A percentile compares a stretch with the other conserved stretches of the same genome.
phyloP scores from a whole-genome alignment of 1,284 basidiomycete genomes.

The Heterobasidion occidentale region DNA sequence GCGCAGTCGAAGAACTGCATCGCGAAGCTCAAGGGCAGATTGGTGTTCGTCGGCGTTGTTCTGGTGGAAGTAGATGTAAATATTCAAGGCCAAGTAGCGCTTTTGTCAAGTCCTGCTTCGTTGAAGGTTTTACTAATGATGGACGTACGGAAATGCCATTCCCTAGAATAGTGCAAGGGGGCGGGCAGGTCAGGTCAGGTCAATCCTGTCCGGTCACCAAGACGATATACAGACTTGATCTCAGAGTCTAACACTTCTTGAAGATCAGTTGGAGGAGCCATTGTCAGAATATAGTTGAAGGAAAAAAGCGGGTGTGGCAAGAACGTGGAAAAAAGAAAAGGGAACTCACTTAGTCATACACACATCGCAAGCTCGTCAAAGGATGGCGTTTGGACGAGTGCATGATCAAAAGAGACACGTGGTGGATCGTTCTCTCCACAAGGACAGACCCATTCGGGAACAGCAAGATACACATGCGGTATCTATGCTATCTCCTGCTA shows the following conservation, averaged over 20 bases:
- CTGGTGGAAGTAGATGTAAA: slow-evolving; percentile 63
- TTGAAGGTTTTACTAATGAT: too few species aligned
- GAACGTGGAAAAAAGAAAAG: too few species aligned
- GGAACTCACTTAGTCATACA: too few species aligned
- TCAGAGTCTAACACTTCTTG: slow-evolving; percentile 54
- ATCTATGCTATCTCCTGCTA: too few species aligned
- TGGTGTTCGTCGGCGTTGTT: slow-evolving; percentile 52
- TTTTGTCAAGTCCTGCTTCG: too few species aligned
- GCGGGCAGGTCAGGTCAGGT: background rate
- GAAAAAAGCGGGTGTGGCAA: too few species aligned
- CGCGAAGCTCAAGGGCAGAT: slow-evolving; percentile 57
- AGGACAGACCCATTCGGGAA: too few species aligned
- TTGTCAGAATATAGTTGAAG: background rate
- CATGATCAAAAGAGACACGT: too few species aligned
- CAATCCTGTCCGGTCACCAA: background rate
- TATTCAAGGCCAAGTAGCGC: background rate
- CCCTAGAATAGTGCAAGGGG: slow-evolving; percentile 29
- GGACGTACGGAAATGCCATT: slow-evolving; percentile 68
- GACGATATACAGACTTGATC: slow-evolving; percentile 43
- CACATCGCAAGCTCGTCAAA: too few species aligned
- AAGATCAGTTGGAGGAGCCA: slow-evolving; percentile 44
- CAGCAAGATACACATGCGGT: too few species aligned
- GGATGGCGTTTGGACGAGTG: too few species aligned
- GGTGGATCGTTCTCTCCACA: too few species aligned
- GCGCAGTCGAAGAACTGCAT: slow-evolving; percentile 60